Percentiles rank a stretch among this genome's conserved stretches.
These are phyloP conservation scores for Chalciporus sp. DNA, from an alignment of 1,284 basidiomycete genomes.

Conservation along the genomic window DNA sequence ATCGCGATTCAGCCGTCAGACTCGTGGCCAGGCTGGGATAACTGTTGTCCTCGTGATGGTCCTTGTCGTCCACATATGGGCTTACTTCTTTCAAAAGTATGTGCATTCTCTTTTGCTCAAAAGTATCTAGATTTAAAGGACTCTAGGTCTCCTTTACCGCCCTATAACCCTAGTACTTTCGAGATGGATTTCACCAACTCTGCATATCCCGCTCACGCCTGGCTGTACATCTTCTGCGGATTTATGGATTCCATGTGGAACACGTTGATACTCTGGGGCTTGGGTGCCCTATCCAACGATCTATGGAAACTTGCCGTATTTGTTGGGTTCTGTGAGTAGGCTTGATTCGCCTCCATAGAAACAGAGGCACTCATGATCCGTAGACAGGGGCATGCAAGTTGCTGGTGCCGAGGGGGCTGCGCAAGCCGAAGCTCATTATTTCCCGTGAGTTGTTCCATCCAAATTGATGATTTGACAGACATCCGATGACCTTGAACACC, in stretches of 20 bases:
- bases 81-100: conserved; percentile 40
- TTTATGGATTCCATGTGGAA: conserved; percentile 62
- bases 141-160: neutral
- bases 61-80: conserved; percentile 53
- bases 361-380: neutral
- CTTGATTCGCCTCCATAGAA: neutral
- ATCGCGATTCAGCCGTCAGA: conserved; percentile 41
- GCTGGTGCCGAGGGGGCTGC: conserved; percentile 36
- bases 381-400: conserved; percentile 35
- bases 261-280: conserved; percentile 57
- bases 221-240: conserved; percentile 48
- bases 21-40: conserved; percentile 55
- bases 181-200: conserved; percentile 46
- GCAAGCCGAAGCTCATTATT: conserved; percentile 29
- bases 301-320: conserved; percentile 35
- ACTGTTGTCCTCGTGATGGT: conserved; percentile 46
- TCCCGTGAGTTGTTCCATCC: conserved; percentile 21
- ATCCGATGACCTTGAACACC: neutral
- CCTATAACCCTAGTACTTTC: neutral
- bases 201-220: conserved; percentile 41
- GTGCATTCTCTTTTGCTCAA: too few species aligned
- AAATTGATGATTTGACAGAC: neutral
- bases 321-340: conserved; percentile 32
- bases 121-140: too few species aligned
- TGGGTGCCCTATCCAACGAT: conserved; percentile 38